Base-by-base conservation (phyloP, 2,329 filamentous ascomycete species). In the Pseudocercospora vitis region DNA sequence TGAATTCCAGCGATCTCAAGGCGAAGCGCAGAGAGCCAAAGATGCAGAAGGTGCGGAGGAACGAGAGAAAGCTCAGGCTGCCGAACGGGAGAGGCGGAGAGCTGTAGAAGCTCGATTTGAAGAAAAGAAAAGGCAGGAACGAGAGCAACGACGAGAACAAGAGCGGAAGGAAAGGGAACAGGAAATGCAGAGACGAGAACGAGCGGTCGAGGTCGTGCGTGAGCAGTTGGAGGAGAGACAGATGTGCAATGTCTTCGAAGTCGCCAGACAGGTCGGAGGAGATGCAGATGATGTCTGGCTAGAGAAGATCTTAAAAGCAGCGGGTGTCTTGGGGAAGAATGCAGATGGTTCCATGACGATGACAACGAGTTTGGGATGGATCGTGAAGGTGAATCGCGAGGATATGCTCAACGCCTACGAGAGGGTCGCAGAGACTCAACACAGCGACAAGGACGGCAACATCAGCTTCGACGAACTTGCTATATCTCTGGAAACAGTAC, bases 1-100 rank as follows among this genome's bases (percentile, higher is more conserved):
- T 61, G 78, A 80, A 58, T 79, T 79, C 59, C 68, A 74, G 56
- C 69, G 76, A 1, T 71, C 73, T 11, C 75, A 78, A 65, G 76
- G 74, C 3, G 76, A 78, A 37, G 68, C 73, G 16, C 72, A 76
- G 16, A 69, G 75, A 0, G 66, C 72, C 1, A 65, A 65, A 8
- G 76, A 77, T 7, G 73, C 71, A 0, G 73, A 71, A 39, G 72
- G 71, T 4, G 70, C 70, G 0, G 73, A 72, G 16, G 76, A 78
- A 60, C 70, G 77, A 1, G 75, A 78, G 48, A 74, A 72, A 3
- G 67, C 66, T 8, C 59, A 74, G 2, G 69, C 68, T 2, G 68
- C 69, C 1, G 75, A 76, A 61, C 70, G 71, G 45, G 69, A 70
- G 50, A 64, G 73, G 44, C 65, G 77, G 1, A 70, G 68, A 19